Evolutionary conservation across 106 monocot genomes (phyloP).

Genomic region (Dioscorea alata): DNA sequence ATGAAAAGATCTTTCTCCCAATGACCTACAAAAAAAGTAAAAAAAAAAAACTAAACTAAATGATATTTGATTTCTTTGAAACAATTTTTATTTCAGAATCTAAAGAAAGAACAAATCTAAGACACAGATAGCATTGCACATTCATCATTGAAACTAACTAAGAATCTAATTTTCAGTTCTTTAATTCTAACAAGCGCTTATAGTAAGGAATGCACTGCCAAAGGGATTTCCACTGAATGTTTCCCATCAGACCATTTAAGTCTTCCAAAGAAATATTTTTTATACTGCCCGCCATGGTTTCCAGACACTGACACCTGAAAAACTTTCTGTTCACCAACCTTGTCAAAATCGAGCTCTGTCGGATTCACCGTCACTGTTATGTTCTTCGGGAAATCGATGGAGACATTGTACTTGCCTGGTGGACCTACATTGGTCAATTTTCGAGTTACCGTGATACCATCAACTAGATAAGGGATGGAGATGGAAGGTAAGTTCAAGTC

Average conservation of each 20-base stretch:
- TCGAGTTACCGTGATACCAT: constrained; percentile 22
- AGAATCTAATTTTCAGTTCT: too few relatives aligned
- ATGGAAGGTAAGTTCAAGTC: constrained; percentile 81
- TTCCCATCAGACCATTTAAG: constrained; percentile 39
- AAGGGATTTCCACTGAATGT: constrained; percentile 25
- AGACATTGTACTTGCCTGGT: constrained; percentile 41
- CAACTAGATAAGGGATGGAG: constrained; percentile 9
- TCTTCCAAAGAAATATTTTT: constrained; percentile 25
- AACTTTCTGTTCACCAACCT: constrained; percentile 42
- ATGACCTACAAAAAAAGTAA: too few relatives aligned
- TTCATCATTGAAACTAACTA: too few relatives aligned
- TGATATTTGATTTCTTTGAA: too few relatives aligned
- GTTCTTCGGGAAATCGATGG: constrained; percentile 15
- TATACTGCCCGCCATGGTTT: not conserved
- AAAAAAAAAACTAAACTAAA: too few relatives aligned
- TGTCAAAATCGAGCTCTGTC: constrained; percentile 21
- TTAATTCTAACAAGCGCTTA: too few relatives aligned
- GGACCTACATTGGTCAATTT: constrained; percentile 55
- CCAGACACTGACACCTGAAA: constrained; percentile 27
- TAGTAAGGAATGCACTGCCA: not conserved
- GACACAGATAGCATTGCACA: too few relatives aligned
- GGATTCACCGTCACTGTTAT: constrained; percentile 40
- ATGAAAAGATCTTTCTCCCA: too few relatives aligned
- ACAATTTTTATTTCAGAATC: too few relatives aligned
- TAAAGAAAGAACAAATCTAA: too few relatives aligned